These are phyloP conservation scores for Panicum virgatum DNA, from an alignment of 202 grass and related monocot species.

Conservation along the genomic window DNA sequence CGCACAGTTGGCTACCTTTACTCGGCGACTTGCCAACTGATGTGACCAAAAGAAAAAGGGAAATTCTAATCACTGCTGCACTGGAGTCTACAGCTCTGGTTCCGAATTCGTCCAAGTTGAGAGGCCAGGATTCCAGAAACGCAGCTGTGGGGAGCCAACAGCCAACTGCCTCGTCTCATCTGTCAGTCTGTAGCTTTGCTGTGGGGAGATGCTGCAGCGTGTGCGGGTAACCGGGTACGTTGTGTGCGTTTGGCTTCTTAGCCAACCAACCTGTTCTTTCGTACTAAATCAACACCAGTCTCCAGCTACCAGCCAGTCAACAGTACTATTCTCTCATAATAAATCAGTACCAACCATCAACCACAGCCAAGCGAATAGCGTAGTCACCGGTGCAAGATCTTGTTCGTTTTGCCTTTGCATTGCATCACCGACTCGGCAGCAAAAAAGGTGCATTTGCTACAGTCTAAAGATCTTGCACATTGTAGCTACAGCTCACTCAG, in stretches of 20 bases:
- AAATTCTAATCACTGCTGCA: conserved; percentile 6
- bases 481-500: neutral
- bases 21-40: conserved; percentile 37
- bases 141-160: neutral
- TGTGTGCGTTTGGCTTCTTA: no score
- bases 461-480: neutral
- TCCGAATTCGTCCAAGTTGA: conserved; percentile 24
- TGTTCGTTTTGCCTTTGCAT: neutral
- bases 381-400: neutral
- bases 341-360: no score
- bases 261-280: no score
- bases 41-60: conserved; percentile 34
- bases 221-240: no score
- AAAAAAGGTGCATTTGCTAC: neutral
- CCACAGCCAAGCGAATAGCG: no score
- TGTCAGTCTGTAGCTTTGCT: conserved; percentile 15
- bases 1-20: conserved; percentile 41
- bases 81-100: conserved; percentile 2
- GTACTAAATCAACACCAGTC: no score
- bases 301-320: no score
- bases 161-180: neutral
- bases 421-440: neutral
- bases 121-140: conserved; percentile 17
- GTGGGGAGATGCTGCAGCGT: neutral
- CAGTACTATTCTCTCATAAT: no score